Base-by-base conservation (phyloP, 345 rosid genomes). In the Euphorbia tirucalli region DNA sequence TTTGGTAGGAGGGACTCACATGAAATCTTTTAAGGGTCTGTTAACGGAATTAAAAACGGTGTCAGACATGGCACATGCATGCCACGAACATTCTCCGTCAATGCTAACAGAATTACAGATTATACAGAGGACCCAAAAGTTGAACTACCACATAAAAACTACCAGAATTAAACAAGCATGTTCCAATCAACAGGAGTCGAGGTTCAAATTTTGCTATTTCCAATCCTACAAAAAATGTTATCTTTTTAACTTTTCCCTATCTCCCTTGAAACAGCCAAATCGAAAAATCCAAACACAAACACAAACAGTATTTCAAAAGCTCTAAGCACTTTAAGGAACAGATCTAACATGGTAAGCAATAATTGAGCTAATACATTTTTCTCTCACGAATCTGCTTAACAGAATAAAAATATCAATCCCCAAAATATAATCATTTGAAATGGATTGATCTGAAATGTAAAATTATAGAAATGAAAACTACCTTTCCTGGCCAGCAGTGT, bases 401-500 rank as follows among this genome's bases (percentile, higher is more conserved):
- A 31, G 31, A 19, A 55, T 39, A 6, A 28, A 73, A 57, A 8
- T 44, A 41, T 41, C 11, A 41, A 41, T 4, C 3, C 75, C 68
- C 24, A 1, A 35, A 16, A 41, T 2, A 50, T 62, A 11, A 73
- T 28, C 55, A 13, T 22, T 19, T n/a, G 61, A 71, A 59, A 72
- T 61, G 65, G 46, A 15, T 35, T 9, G 27, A 1, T 41, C 21
- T 19, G 31, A 32, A 69, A 67, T 66, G 55, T 25, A 44, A 27
- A 43, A 65, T 24, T 3, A 4, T 37, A 6, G 16, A 72, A 32
- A 32, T 48, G 22, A 21, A 11, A 28, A 10, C 8, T 41, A 69
- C 73, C 78, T 70, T 75, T 75, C 78, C 31, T 75, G 77, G 35
- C 77, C 77, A 58, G 77, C 77, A 74, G 77, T 74, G 66, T 74